Evolutionary conservation across 176 grass and related monocot species (phyloP).

Genomic region (Oropetium thomaeum): DNA sequence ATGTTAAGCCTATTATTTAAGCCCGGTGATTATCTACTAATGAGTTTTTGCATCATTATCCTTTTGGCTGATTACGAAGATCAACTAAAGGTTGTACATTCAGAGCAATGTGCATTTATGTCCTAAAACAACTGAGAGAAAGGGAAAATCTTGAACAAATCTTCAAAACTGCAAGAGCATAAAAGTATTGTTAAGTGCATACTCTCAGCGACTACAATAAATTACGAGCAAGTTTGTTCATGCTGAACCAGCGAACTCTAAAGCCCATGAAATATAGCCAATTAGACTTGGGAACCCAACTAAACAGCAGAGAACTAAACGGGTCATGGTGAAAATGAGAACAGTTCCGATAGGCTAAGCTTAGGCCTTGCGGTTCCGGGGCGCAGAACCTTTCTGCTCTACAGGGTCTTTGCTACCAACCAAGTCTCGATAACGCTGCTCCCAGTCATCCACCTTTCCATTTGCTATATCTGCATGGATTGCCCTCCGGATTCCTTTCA

Average conservation of each 20-base stretch:
- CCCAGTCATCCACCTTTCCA: conserved; percentile 69
- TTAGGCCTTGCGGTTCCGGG: conserved; percentile 36
- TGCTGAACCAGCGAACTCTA: conserved; percentile 38
- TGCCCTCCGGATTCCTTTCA: conserved; percentile 64
- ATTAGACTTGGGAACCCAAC: neutral
- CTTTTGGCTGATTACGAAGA: neutral
- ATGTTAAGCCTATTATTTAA: too few relatives aligned
- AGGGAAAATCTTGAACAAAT: conserved; percentile 4
- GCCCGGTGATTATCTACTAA: too few relatives aligned
- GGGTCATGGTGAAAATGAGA: neutral
- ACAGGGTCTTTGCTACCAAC: conserved; percentile 37
- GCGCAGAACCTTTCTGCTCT: conserved; percentile 32
- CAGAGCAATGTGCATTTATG: neutral
- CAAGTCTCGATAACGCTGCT: conserved; percentile 72
- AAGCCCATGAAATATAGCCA: neutral
- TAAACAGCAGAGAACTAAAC: conserved; percentile 6
- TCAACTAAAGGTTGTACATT: neutral
- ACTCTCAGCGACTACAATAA: conserved; percentile 19
- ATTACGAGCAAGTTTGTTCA: conserved; percentile 35
- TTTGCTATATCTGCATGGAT: conserved; percentile 63
- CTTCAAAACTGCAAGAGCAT: conserved; percentile 41
- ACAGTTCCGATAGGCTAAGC: neutral
- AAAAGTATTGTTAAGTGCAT: conserved; percentile 34
- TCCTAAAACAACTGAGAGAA: neutral
- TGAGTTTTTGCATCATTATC: too few relatives aligned